Conservation (phyloP, 1,284 basidiomycete genomes). For the Moesziomyces aphidis region DNA sequence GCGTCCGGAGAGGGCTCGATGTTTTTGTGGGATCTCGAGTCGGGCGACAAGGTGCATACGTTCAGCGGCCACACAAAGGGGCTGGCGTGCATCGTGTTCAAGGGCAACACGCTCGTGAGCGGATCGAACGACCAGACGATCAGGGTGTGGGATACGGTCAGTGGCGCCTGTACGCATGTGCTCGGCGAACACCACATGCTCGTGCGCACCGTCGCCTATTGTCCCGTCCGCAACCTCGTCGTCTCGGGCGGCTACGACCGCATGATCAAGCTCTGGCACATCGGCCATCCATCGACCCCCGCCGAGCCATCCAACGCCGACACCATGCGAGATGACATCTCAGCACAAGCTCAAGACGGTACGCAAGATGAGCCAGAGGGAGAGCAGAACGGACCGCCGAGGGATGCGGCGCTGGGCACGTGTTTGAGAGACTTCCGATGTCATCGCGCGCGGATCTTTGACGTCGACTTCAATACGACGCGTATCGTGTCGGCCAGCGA, state of each 20-base stretch:
- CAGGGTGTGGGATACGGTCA: constrained; percentile 51
- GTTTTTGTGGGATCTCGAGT: constrained; percentile 50
- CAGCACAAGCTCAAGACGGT: neutral
- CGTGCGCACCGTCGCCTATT: constrained; percentile 50
- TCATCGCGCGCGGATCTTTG: constrained; percentile 47
- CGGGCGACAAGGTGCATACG: constrained; percentile 32
- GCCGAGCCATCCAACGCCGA: neutral
- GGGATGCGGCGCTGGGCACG: neutral
- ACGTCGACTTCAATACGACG: constrained; percentile 50
- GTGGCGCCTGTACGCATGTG: constrained; percentile 38
- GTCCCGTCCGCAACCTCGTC: constrained; percentile 27
- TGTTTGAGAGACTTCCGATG: constrained; percentile 30
- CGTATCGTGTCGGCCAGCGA: constrained; percentile 55
- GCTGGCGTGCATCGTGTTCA: constrained; percentile 51
- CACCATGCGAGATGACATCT: neutral
- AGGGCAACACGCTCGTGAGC: constrained; percentile 42
- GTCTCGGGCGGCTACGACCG: constrained; percentile 56
- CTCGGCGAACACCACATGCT: constrained; percentile 43
- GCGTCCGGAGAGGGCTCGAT: constrained; percentile 55
- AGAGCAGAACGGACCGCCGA: neutral
- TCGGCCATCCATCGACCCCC: neutral
- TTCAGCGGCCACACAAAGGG: constrained; percentile 52
- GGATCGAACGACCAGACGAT: constrained; percentile 59
- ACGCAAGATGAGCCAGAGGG: neutral
- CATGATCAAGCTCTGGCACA: constrained; percentile 46